phyloP scores from a whole-genome alignment of 2,329 filamentous ascomycete genomes.

The Fusarium anthophilum region DNA sequence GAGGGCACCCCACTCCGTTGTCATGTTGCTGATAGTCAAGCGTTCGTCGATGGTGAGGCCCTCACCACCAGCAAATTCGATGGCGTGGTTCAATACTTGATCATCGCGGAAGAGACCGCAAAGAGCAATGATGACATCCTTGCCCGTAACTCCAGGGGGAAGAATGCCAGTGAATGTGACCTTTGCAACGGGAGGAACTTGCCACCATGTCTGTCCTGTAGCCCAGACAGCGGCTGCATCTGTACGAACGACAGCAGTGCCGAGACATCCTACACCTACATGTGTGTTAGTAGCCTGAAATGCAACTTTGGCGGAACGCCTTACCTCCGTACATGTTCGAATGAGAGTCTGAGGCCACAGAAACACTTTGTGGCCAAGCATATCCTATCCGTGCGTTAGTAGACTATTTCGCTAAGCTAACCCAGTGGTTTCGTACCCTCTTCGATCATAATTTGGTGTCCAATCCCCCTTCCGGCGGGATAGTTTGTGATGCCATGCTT shows the following conservation, averaged over 20 bases:
- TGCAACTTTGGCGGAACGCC: background rate
- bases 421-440: slow-evolving; percentile 21
- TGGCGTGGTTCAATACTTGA: slow-evolving; percentile 89
- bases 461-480: slow-evolving; percentile 81
- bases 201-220: slow-evolving; percentile 86
- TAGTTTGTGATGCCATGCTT: slow-evolving; percentile 82
- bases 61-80: slow-evolving; percentile 87
- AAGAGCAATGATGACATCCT: slow-evolving; percentile 92
- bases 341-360: no score
- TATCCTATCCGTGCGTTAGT: slow-evolving; percentile 57
- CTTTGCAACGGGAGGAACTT: slow-evolving; percentile 84
- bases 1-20: slow-evolving; percentile 81
- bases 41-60: slow-evolving; percentile 78
- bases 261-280: slow-evolving; percentile 15
- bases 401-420: accelerated
- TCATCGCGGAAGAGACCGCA: slow-evolving; percentile 87
- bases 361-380: slow-evolving; percentile 83
- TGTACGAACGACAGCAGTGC: slow-evolving; percentile 79
- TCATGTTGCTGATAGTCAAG: slow-evolving; percentile 82
- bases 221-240: slow-evolving; percentile 90
- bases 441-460: slow-evolving; percentile 93
- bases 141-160: slow-evolving; percentile 84
- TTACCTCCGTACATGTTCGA: slow-evolving; percentile 75
- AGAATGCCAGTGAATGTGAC: slow-evolving; percentile 80
- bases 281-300: background rate